These are phyloP conservation scores for Annulohypoxylon bovei DNA, from an alignment of 495 filamentous ascomycete species.

Conservation along the genomic window DNA sequence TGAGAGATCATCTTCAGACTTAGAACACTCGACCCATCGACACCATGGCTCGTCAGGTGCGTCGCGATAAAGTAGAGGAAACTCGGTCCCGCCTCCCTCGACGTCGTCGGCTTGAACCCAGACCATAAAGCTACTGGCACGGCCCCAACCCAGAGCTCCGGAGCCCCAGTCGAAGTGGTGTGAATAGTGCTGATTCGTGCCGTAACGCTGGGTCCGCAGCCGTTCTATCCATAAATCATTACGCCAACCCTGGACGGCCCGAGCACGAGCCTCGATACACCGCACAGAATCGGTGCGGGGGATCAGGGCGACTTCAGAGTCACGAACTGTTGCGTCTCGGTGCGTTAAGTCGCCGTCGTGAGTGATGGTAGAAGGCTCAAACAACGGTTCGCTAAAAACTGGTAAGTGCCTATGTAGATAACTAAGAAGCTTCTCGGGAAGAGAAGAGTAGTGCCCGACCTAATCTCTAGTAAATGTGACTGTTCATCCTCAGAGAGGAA, in stretches of 20 bases:
- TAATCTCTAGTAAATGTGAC: conserved; percentile 55
- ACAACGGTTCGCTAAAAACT: conserved; percentile 50
- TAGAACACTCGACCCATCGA: conserved; percentile 54
- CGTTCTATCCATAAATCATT: conserved; percentile 57
- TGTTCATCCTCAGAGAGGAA: conserved; percentile 51
- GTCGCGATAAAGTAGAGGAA: conserved; percentile 47
- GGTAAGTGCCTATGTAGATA: background rate
- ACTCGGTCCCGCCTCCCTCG: conserved; percentile 58
- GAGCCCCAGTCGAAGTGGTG: conserved; percentile 61
- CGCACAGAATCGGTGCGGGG: conserved; percentile 53
- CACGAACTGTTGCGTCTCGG: conserved; percentile 50
- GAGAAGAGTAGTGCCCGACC: conserved; percentile 38
- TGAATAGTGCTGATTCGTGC: conserved; percentile 51
- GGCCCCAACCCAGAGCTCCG: conserved; percentile 53
- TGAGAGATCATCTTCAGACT: background rate
- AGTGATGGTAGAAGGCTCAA: conserved; percentile 56
- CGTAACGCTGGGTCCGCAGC: conserved; percentile 56
- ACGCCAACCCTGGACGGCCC: conserved; percentile 58
- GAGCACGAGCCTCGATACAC: conserved; percentile 56
- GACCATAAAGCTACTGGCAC: conserved; percentile 60
- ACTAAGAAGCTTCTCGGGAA: background rate
- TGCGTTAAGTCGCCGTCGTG: conserved; percentile 48
- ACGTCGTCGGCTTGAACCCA: conserved; percentile 53
- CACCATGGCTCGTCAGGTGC: conserved; percentile 52
- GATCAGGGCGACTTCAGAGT: conserved; percentile 60